Conservation (phyloP, 495 filamentous ascomycete species). For the Hypoxylon subgilvum region DNA sequence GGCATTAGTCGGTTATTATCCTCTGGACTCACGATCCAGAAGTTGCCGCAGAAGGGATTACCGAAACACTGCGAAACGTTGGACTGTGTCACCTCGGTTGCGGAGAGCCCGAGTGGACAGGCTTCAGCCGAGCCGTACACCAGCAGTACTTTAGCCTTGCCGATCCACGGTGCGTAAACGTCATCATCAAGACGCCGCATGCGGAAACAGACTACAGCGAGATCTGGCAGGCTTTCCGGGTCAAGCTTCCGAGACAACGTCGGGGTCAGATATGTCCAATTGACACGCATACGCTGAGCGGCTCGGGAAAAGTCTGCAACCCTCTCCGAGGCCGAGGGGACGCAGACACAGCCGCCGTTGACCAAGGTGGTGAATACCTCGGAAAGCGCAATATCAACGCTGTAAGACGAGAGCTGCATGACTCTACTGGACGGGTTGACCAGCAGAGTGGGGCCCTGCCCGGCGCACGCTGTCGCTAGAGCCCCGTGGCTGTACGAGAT, state of each 20-base stretch:
- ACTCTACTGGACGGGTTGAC: slow-evolving; percentile 60
- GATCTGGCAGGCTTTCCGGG: slow-evolving; percentile 42
- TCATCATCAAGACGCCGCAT: slow-evolving; percentile 52
- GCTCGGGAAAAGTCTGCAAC: slow-evolving; percentile 46
- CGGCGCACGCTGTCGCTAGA: slow-evolving; percentile 49
- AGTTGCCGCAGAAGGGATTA: slow-evolving; percentile 50
- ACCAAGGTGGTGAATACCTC: slow-evolving; percentile 72
- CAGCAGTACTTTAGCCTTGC: slow-evolving; percentile 51
- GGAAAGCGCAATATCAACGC: slow-evolving; percentile 69
- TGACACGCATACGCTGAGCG: slow-evolving; percentile 54
- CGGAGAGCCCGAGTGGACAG: slow-evolving; percentile 53
- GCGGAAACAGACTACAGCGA: slow-evolving; percentile 54
- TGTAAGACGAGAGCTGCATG: slow-evolving; percentile 72
- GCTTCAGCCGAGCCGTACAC: slow-evolving; percentile 54
- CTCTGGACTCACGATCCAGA: slow-evolving; percentile 56
- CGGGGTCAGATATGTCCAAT: slow-evolving; percentile 57
- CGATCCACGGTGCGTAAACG: slow-evolving; percentile 49
- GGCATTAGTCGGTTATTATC: slow-evolving; percentile 55
- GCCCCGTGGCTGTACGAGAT: slow-evolving; percentile 55
- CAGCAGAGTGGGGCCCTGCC: slow-evolving; percentile 56
- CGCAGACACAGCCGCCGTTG: slow-evolving; percentile 56
- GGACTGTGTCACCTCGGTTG: slow-evolving; percentile 47
- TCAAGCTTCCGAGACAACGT: slow-evolving; percentile 52
- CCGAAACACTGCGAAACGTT: slow-evolving; percentile 49
- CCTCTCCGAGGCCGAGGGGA: slow-evolving; percentile 52